Conservation (phyloP, 1,139 yeast genomes). For the Lodderomyces parapsilosis region DNA sequence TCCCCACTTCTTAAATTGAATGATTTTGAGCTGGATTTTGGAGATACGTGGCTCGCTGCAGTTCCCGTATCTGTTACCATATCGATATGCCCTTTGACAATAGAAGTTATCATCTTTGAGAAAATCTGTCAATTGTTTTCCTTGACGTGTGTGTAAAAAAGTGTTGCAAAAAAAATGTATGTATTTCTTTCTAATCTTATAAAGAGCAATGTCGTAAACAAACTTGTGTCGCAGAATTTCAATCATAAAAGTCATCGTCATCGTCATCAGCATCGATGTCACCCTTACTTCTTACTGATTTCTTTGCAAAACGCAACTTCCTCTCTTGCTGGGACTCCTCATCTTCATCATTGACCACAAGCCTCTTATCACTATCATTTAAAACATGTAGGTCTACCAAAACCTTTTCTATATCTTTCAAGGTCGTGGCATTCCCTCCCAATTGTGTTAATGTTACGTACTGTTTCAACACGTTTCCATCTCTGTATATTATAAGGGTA, state of each 20-base stretch:
- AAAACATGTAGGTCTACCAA: slow-evolving; percentile 68
- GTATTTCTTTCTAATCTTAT: too few species aligned
- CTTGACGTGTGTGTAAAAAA: not conserved
- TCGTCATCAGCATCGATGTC: slow-evolving; percentile 24
- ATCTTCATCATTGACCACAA: slow-evolving; percentile 58
- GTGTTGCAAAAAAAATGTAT: slow-evolving; percentile 7
- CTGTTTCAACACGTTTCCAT: slow-evolving; percentile 76
- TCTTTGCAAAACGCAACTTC: slow-evolving; percentile 53
- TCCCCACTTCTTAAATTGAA: not conserved
- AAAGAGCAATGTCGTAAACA: not conserved
- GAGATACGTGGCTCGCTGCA: not conserved
- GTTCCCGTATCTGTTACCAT: slow-evolving; percentile 6
- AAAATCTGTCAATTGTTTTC: not conserved
- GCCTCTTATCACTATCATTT: slow-evolving; percentile 61
- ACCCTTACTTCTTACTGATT: slow-evolving; percentile 41
- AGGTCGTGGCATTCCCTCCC: slow-evolving; percentile 77
- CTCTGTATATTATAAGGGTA: slow-evolving; percentile 76
- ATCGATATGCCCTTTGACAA: slow-evolving; percentile 5
- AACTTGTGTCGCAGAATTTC: slow-evolving; percentile 5
- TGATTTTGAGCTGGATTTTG: not conserved
- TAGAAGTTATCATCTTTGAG: slow-evolving; percentile 5
- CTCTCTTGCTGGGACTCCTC: slow-evolving; percentile 46
- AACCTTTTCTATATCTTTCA: slow-evolving; percentile 68
- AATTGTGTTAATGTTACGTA: slow-evolving; percentile 73
- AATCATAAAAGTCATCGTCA: slow-evolving; percentile 50